Evolutionary conservation across 495 filamentous ascomycete genomes (phyloP).

Genomic region (Penicillium steckii): DNA sequence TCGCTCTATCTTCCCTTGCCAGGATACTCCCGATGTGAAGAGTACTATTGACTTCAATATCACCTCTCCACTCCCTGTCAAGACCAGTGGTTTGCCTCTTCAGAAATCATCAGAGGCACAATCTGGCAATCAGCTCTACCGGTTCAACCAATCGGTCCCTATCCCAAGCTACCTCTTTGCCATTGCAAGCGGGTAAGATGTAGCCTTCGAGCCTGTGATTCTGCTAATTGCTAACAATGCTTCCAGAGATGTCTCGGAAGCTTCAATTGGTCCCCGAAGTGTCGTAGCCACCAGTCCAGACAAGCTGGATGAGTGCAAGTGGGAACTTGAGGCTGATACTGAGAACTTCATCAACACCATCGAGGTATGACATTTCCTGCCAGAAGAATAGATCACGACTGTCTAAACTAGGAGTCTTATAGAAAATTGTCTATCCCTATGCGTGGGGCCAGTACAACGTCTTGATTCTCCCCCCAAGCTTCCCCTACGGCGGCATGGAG

Average conservation of each 20-base stretch:
- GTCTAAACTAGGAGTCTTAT: background rate
- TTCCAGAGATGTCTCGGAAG: constrained; percentile 70
- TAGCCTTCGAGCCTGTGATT: background rate
- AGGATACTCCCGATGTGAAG: constrained; percentile 96
- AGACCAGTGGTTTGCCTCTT: constrained; percentile 80
- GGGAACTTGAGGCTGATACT: constrained; percentile 85
- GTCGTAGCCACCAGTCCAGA: constrained; percentile 83
- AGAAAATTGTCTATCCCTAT: constrained; percentile 81
- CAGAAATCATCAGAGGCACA: constrained; percentile 43
- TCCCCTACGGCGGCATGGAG: constrained; percentile 92
- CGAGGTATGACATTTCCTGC: constrained; percentile 49
- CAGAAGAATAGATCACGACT: background rate
- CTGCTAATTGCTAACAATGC: background rate
- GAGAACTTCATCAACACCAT: constrained; percentile 88
- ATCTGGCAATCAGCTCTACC: constrained; percentile 59
- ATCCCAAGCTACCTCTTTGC: constrained; percentile 96
- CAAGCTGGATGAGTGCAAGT: constrained; percentile 77
- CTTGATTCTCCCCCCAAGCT: constrained; percentile 83
- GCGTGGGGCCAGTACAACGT: constrained; percentile 95
- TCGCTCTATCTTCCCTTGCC: constrained; percentile 89
- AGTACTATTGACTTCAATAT: constrained; percentile 86
- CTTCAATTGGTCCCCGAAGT: constrained; percentile 80
- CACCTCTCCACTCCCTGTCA: constrained; percentile 78
- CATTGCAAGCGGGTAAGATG: constrained; percentile 68
- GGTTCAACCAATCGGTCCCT: constrained; percentile 83